Evolutionary conservation across 805 yeast species (phyloP).

Genomic region (Pichia phayaonensis): DNA sequence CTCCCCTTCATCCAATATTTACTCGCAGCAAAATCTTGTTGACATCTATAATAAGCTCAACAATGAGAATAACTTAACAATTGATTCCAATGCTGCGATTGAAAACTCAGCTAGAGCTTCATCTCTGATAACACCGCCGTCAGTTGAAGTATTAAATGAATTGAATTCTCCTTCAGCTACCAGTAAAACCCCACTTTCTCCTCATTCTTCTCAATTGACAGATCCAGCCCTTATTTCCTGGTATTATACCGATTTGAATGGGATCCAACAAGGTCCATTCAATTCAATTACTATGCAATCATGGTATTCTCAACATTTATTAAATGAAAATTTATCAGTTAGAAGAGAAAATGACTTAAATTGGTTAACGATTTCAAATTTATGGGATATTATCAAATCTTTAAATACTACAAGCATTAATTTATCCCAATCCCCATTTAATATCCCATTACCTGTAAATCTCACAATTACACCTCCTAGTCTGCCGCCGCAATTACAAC

Average conservation of each 20-base stretch:
- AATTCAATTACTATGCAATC: slow-evolving; percentile 65
- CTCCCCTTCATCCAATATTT: background rate
- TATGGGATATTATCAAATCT: slow-evolving; percentile 23
- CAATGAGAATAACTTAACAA: background rate
- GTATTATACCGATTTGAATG: slow-evolving; percentile 66
- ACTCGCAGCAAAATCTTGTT: background rate
- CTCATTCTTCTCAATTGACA: background rate
- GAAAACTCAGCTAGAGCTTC: slow-evolving; percentile 5
- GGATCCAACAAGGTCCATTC: slow-evolving; percentile 77
- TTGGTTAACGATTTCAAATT: slow-evolving; percentile 45
- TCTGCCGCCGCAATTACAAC: slow-evolving; percentile 6
- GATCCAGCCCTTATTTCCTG: slow-evolving; percentile 31
- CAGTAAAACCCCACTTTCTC: background rate
- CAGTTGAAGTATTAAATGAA: slow-evolving; percentile 1
- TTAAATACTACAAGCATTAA: background rate
- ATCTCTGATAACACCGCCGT: background rate
- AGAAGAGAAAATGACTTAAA: slow-evolving; percentile 49
- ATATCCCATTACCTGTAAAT: slow-evolving; percentile 1
- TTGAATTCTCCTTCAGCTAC: background rate
- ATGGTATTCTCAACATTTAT: slow-evolving; percentile 61
- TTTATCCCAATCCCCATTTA: slow-evolving; percentile 2
- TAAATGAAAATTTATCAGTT: slow-evolving; percentile 45
- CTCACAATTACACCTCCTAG: background rate
- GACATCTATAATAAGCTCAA: background rate
- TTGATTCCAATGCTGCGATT: slow-evolving; percentile 2